Evolutionary conservation across 768 basidiomycete species (phyloP), one percentile per base, ranked within the genome.

Genomic region (Pleurotus pulmonarius): DNA sequence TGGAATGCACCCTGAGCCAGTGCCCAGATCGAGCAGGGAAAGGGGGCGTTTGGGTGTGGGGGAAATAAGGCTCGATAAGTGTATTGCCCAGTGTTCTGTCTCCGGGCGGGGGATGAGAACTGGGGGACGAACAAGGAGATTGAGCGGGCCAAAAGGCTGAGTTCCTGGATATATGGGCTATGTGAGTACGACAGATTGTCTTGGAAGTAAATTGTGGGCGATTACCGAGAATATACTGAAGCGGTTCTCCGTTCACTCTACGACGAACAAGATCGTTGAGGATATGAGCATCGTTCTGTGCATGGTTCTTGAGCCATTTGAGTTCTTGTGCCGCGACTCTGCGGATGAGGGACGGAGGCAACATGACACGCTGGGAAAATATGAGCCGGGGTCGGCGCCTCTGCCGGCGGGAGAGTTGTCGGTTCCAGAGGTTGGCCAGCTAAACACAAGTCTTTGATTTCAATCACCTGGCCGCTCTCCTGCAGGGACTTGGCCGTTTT

Each of bases 51-150:
- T 60, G 39, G 69, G 61, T 13, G 69, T 66, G 6, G 77, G 76
- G 2, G 69, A 58, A 49, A 83, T 63, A n/a, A 67, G 64, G 11
- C 78, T 72, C 24, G 86, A 78, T 55, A 94, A 80, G 49, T 76
- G 78, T 7, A 83, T 68, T 5, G 86, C 76, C 89, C 90, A 92
- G 60, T 92, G 71, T 65, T 97, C 93, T 0, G 96, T 99, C 70
- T 99, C 96, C 44, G 94, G 91, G 12, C 96, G 88, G 11, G 96
- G 96, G 43, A 98, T 98, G 60, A 98, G 85, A 15, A 87, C 85
- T 1, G 96, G 96, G 2, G 88, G 75, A 15, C 90, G 82, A 8
- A 79, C 75, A 58, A 85, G 74, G 64, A 98, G 79, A 63, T 82
- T 77, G 46, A 98, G 82, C 4, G 88, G 83, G 7, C 94, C 93